These are phyloP conservation scores for Yarrowia phangngaensis DNA, from an alignment of 805 yeast genomes.

Conservation along the genomic window DNA sequence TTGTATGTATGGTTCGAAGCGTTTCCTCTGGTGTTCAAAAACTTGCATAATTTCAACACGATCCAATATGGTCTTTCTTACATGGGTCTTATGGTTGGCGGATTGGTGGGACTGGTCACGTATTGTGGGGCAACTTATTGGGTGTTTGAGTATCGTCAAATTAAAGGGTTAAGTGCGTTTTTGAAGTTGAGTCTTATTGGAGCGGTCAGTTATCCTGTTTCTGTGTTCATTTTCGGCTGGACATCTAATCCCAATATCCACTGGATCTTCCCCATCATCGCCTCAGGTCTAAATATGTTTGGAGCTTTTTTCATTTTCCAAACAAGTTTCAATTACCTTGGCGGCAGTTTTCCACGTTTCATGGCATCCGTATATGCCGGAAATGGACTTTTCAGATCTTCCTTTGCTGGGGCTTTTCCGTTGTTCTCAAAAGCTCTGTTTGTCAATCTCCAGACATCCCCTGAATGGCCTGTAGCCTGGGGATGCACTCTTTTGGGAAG, in stretches of 20 bases:
- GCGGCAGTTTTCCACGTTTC: slow-evolving; percentile 47
- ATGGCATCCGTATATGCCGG: slow-evolving; percentile 57
- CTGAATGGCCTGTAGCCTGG: slow-evolving; percentile 53
- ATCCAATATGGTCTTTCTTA: slow-evolving; percentile 47
- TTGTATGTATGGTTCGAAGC: slow-evolving; percentile 56
- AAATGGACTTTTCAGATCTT: slow-evolving; percentile 48
- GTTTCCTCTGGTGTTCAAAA: slow-evolving; percentile 50
- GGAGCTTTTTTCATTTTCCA: slow-evolving; percentile 51
- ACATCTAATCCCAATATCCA: slow-evolving; percentile 43
- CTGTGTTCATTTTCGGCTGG: slow-evolving; percentile 52
- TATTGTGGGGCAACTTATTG: slow-evolving; percentile 15
- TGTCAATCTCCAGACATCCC: slow-evolving; percentile 37
- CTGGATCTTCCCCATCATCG: slow-evolving; percentile 51
- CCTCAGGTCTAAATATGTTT: slow-evolving; percentile 43
- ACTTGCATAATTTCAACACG: slow-evolving; percentile 45
- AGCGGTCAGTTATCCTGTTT: slow-evolving; percentile 44
- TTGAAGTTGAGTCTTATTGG: slow-evolving; percentile 41
- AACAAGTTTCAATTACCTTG: slow-evolving; percentile 49
- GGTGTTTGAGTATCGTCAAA: slow-evolving; percentile 5
- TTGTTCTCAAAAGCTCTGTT: slow-evolving; percentile 58
- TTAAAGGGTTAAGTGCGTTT: slow-evolving; percentile 3
- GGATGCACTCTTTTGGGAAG: slow-evolving; percentile 48
- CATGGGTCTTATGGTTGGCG: slow-evolving; percentile 46
- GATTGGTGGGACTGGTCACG: slow-evolving; percentile 31
- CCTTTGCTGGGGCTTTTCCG: slow-evolving; percentile 54